phyloP scores from a whole-genome alignment of 2,329 filamentous ascomycete species.

The Colletotrichum theobromicola region DNA sequence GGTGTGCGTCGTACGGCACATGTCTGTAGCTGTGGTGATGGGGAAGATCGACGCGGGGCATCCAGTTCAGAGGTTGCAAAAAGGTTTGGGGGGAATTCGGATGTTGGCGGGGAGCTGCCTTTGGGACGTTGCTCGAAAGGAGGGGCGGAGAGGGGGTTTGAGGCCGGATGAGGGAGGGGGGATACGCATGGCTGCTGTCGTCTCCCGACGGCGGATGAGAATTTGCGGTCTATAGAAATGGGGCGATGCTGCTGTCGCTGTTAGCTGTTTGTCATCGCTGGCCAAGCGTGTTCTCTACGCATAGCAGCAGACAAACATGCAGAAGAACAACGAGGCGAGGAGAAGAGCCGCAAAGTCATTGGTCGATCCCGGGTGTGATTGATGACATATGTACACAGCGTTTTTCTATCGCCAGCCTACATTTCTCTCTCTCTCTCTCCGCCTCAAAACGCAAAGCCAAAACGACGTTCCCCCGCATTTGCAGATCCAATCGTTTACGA shows the following conservation, averaged over 20 bases:
- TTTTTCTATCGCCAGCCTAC: slow-evolving; percentile 21
- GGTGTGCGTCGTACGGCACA: neutral
- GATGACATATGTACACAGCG: slow-evolving; percentile 26
- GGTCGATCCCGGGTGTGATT: slow-evolving; percentile 20
- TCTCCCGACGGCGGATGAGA: neutral
- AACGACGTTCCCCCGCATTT: neutral
- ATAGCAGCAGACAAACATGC: neutral
- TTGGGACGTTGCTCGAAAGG: neutral
- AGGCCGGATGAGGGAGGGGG: neutral
- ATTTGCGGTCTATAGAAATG: neutral
- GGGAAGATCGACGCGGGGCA: neutral
- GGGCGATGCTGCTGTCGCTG: neutral
- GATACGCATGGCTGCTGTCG: neutral
- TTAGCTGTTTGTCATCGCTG: neutral
- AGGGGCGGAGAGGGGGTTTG: neutral
- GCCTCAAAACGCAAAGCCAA: slow-evolving; percentile 1
- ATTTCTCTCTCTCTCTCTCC: neutral
- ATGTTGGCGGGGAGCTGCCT: neutral
- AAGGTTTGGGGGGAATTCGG: neutral
- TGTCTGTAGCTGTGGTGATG: neutral
- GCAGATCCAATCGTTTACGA: neutral
- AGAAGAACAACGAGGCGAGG: neutral
- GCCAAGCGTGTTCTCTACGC: neutral
- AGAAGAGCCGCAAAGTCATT: neutral
- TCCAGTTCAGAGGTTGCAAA: neutral